A percentile compares a stretch with the other conserved stretches of the same genome.
Conservation (phyloP, 768 basidiomycete species). For the Agaricus bisporus region DNA sequence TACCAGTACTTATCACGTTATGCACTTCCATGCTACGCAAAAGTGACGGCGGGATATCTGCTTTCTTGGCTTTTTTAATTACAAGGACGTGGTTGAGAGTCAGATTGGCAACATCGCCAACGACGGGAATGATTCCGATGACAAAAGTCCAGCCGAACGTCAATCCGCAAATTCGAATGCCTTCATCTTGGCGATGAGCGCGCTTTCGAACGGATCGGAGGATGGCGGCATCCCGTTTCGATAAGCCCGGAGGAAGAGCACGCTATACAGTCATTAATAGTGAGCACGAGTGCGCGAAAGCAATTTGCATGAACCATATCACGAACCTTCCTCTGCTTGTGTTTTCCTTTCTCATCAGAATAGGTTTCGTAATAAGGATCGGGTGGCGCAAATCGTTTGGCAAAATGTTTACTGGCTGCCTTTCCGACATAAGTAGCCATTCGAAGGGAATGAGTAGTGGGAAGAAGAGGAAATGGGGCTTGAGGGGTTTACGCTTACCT, state of each 20-base stretch:
- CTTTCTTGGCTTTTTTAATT: slow-evolving; percentile 65
- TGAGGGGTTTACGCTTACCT: too few species aligned
- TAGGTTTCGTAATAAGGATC: slow-evolving; percentile 74
- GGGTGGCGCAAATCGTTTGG: slow-evolving; percentile 56
- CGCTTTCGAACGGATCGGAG: slow-evolving; percentile 69
- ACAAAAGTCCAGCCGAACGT: slow-evolving; percentile 85
- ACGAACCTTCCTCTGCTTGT: slow-evolving; percentile 52
- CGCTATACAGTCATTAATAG: slow-evolving; percentile 34
- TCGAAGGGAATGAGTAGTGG: neutral
- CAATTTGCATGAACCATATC: neutral
- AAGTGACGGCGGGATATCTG: slow-evolving; percentile 66
- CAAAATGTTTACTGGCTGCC: slow-evolving; percentile 49
- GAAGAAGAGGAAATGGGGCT: neutral
- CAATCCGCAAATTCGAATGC: slow-evolving; percentile 73
- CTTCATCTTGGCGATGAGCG: slow-evolving; percentile 85
- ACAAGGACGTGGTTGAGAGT: slow-evolving; percentile 72
- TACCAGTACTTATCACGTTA: slow-evolving; percentile 58
- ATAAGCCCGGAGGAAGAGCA: slow-evolving; percentile 68
- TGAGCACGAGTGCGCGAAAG: neutral
- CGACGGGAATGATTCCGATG: slow-evolving; percentile 67
- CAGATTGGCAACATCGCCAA: slow-evolving; percentile 61
- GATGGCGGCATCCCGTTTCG: slow-evolving; percentile 66
- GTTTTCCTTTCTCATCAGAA: slow-evolving; percentile 47
- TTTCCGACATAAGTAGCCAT: slow-evolving; percentile 31
- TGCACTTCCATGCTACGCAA: slow-evolving; percentile 70